Evolutionary conservation across 306 rosid species (phyloP).

Genomic region (Cicer yamashitae): DNA sequence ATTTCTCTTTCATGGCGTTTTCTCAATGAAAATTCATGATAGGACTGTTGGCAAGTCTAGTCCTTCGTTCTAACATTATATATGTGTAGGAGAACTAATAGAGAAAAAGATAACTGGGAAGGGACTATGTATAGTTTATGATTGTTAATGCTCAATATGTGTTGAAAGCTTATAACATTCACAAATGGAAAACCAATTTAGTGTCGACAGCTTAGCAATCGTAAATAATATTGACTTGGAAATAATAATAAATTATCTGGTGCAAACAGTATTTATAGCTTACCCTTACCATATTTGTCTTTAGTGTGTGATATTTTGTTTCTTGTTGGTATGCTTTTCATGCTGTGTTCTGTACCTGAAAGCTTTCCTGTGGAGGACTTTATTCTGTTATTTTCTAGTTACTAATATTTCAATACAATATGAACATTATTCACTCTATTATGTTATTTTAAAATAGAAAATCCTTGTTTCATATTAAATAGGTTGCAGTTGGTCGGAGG

Average conservation of each 20-base stretch:
- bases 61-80: constrained; percentile 6
- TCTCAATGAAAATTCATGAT: constrained; percentile 1
- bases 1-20: constrained; percentile 30
- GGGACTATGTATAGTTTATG: constrained; percentile 2
- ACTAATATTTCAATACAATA: constrained; percentile 9
- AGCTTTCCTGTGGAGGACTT: constrained; percentile 21
- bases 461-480: constrained; percentile 33
- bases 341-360: constrained; percentile 22
- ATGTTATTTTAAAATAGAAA: constrained; percentile 26
- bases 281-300: not conserved
- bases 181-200: not conserved
- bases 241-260: not conserved
- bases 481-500: constrained; percentile 93
- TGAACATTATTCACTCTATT: not conserved
- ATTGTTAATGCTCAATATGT: not conserved
- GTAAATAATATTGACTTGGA: constrained; percentile 20
- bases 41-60: not conserved
- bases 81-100: not conserved
- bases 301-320: constrained; percentile 3
- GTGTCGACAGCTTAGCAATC: constrained; percentile 14
- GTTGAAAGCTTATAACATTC: constrained; percentile 1
- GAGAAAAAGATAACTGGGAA: constrained; percentile 11
- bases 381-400: constrained; percentile 9
- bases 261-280: not conserved
- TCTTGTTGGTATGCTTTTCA: not conserved